Conservation (phyloP, 495 filamentous ascomycete species). For the Margaritispora aquatica region DNA sequence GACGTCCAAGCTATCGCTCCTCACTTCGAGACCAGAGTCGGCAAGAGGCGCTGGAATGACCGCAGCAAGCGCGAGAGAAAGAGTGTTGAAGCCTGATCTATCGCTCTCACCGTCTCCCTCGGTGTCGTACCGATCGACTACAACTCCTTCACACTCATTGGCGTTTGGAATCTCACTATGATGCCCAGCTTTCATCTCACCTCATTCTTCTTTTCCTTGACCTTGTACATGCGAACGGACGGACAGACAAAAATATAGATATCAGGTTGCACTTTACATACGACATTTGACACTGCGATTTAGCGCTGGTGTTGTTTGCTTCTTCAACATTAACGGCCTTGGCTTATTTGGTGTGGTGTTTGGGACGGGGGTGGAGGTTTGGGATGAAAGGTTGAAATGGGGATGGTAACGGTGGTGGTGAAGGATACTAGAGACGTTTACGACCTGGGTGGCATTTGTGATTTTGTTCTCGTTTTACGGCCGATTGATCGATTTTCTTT, state of each 20-base stretch:
- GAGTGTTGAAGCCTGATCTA: neutral
- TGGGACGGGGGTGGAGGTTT: neutral
- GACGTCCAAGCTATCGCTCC: conserved; percentile 64
- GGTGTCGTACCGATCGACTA: neutral
- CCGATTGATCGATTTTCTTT: no score
- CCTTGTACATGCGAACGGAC: neutral
- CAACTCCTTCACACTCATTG: neutral
- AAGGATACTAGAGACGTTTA: no score
- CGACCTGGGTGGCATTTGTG: no score
- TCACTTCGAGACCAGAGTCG: conserved; percentile 84
- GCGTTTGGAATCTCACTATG: neutral
- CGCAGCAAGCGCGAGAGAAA: conserved; percentile 31
- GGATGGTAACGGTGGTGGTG: no score
- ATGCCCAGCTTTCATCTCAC: neutral
- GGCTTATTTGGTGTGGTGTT: neutral
- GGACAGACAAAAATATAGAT: neutral
- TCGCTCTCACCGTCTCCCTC: neutral
- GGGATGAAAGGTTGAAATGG: no score
- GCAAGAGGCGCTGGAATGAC: conserved; percentile 79
- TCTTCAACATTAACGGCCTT: neutral
- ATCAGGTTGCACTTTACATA: neutral
- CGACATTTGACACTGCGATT: neutral
- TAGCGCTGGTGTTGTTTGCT: neutral
- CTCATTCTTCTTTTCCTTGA: neutral
- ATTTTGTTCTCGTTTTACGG: no score